These are phyloP conservation scores for Talaromyces wortmannii DNA, from an alignment of 495 filamentous ascomycete genomes.

Conservation along the genomic window DNA sequence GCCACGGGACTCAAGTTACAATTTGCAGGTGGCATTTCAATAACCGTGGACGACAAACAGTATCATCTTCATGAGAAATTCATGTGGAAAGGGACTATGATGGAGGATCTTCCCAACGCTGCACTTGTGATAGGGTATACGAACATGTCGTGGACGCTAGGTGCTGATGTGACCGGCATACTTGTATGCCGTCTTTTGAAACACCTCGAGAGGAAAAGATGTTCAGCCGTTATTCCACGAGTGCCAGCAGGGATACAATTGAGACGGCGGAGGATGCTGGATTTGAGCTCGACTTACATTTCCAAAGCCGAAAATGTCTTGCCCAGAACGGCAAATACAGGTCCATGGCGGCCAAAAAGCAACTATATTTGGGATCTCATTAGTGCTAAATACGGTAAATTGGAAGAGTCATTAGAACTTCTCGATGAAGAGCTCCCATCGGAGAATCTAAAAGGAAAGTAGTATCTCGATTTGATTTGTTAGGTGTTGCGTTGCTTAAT, in stretches of 20 bases:
- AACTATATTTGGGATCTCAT: conserved; percentile 49
- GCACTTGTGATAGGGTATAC: conserved; percentile 29
- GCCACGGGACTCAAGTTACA: conserved; percentile 48
- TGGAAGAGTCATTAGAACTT: conserved; percentile 30
- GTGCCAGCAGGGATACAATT: neutral
- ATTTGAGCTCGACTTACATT: conserved; percentile 47
- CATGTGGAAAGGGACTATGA: conserved; percentile 33
- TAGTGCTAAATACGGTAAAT: conserved; percentile 39
- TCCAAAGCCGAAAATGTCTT: conserved; percentile 24
- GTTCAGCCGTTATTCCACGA: neutral
- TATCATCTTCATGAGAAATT: conserved; percentile 18
- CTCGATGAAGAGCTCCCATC: conserved; percentile 1
- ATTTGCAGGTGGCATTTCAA: conserved; percentile 16
- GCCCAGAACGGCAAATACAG: conserved; percentile 38
- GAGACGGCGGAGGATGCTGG: conserved; percentile 22
- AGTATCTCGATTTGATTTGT: neutral
- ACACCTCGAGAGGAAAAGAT: neutral
- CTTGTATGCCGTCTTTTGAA: conserved; percentile 20
- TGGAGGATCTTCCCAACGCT: conserved; percentile 33
- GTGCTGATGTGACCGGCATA: conserved; percentile 22
- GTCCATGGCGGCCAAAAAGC: conserved; percentile 47
- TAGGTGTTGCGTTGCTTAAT: neutral
- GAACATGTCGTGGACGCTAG: conserved; percentile 35
- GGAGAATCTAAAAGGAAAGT: neutral
- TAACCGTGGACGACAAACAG: conserved; percentile 18